Percentiles rank a stretch among this genome's conserved stretches.
Evolutionary conservation across 108 stramenopile species (phyloP).

Genomic region (Thalassiosira profunda): DNA sequence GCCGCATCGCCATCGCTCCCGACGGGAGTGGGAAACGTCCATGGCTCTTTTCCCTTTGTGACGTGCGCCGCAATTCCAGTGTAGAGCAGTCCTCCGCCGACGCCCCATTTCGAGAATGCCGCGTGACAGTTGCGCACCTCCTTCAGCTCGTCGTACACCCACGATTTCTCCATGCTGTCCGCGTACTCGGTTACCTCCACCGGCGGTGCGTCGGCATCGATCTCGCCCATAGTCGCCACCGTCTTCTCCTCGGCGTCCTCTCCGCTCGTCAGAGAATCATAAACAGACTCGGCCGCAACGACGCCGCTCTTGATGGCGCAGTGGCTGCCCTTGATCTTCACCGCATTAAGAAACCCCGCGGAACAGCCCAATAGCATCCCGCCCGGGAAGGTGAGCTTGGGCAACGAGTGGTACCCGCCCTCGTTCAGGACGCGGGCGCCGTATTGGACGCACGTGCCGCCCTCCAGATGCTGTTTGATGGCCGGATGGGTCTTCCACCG

Average conservation of each 20-base stretch:
- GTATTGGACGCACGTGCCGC: slow-evolving; percentile 96
- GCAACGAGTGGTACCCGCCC: slow-evolving; percentile 97
- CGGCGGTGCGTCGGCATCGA: slow-evolving; percentile 52
- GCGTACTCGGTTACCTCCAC: slow-evolving; percentile 66
- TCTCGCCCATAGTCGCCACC: slow-evolving; percentile 73
- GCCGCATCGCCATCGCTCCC: slow-evolving; percentile 21
- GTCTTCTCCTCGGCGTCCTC: slow-evolving; percentile 64
- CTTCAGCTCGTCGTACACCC: slow-evolving; percentile 95
- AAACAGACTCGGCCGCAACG: slow-evolving; percentile 94
- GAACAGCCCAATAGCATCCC: slow-evolving; percentile 94
- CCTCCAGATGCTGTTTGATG: slow-evolving; percentile 89
- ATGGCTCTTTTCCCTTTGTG: slow-evolving; percentile 94
- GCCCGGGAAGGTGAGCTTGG: slow-evolving; percentile 97
- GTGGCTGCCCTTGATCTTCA: slow-evolving; percentile 99
- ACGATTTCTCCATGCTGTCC: slow-evolving; percentile 82
- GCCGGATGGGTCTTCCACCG: slow-evolving; percentile 97
- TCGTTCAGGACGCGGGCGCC: slow-evolving; percentile 98
- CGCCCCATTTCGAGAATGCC: slow-evolving; percentile 94
- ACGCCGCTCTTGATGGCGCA: slow-evolving; percentile 97
- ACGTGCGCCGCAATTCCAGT: slow-evolving; percentile 93
- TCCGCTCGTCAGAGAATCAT: slow-evolving; percentile 70
- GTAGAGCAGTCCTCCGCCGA: slow-evolving; percentile 92
- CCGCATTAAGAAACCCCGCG: slow-evolving; percentile 98
- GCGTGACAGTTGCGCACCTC: slow-evolving; percentile 97
- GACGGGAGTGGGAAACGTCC: slow-evolving; percentile 82